phyloP scores from a whole-genome alignment of 495 filamentous ascomycete genomes.

The Pyrenula aspistea region DNA sequence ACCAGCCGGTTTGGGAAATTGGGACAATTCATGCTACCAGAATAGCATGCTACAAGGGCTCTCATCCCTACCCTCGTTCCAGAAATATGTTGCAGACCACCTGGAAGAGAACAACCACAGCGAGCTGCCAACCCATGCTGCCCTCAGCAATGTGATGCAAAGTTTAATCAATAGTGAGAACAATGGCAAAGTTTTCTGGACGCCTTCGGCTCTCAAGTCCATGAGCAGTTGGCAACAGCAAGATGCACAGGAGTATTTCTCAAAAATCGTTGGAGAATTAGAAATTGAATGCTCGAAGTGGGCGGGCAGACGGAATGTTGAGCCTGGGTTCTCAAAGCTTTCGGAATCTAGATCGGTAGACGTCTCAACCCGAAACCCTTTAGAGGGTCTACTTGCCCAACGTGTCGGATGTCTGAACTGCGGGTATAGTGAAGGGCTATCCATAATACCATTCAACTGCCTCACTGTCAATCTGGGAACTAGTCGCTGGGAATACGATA shows the following conservation, averaged over 20 bases:
- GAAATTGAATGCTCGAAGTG: constrained; percentile 60
- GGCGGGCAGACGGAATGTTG: constrained; percentile 24
- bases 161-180: constrained; percentile 55
- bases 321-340: constrained; percentile 25
- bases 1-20: constrained; percentile 78
- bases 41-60: constrained; percentile 89
- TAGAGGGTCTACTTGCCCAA: constrained; percentile 83
- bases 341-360: constrained; percentile 17
- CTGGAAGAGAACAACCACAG: constrained; percentile 22
- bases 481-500: constrained; percentile 38
- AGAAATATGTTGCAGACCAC: constrained; percentile 33
- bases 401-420: constrained; percentile 80
- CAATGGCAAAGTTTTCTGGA: constrained; percentile 64
- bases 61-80: constrained; percentile 58
- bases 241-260: constrained; percentile 96
- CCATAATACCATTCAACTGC: constrained; percentile 86
- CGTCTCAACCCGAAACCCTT: constrained; percentile 42
- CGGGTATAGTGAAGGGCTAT: constrained; percentile 75
- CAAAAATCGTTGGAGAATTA: constrained; percentile 75
- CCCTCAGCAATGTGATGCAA: constrained; percentile 51
- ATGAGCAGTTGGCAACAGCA: constrained; percentile 95
- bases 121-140: constrained; percentile 33
- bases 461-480: constrained; percentile 68
- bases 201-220: constrained; percentile 61
- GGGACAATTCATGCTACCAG: constrained; percentile 93